A percentile compares a stretch with the other conserved stretches of the same genome.
Conservation (phyloP, 306 rosid genomes). For the Fragaria iinumae region DNA sequence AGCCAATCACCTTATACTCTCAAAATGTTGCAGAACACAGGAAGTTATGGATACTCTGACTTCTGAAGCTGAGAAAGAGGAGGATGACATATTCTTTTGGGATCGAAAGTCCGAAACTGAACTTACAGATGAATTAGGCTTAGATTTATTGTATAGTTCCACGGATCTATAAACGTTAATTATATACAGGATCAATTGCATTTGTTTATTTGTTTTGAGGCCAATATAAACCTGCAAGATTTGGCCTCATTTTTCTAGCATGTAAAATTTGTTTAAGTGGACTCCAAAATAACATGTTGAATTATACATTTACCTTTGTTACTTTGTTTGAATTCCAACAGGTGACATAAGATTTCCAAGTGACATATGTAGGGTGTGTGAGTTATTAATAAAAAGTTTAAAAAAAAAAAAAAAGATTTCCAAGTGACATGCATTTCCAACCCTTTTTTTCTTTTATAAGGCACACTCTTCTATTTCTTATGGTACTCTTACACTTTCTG, state of each 20-base stretch:
- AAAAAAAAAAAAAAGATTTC: neutral
- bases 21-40: slow-evolving; percentile 28
- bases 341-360: neutral
- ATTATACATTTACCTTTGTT: neutral
- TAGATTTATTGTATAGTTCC: slow-evolving; percentile 33
- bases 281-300: neutral
- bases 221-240: slow-evolving; percentile 3
- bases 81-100: slow-evolving; percentile 20
- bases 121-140: neutral
- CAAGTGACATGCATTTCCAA: neutral
- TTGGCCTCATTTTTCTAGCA: slow-evolving; percentile 1
- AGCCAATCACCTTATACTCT: slow-evolving; percentile 26
- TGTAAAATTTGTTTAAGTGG: neutral
- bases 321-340: neutral
- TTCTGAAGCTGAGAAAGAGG: slow-evolving; percentile 8
- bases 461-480: neutral
- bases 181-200: slow-evolving; percentile 17
- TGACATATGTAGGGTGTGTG: no score
- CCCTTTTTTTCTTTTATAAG: neutral
- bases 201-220: slow-evolving; percentile 29
- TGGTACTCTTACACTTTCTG: neutral
- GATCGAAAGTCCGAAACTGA: neutral
- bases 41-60: slow-evolving; percentile 14
- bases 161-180: neutral
- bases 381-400: no score